Evolutionary conservation across 169 alveolate genomes (phyloP).

Genomic region (Cryptosporidium meleagridis): DNA sequence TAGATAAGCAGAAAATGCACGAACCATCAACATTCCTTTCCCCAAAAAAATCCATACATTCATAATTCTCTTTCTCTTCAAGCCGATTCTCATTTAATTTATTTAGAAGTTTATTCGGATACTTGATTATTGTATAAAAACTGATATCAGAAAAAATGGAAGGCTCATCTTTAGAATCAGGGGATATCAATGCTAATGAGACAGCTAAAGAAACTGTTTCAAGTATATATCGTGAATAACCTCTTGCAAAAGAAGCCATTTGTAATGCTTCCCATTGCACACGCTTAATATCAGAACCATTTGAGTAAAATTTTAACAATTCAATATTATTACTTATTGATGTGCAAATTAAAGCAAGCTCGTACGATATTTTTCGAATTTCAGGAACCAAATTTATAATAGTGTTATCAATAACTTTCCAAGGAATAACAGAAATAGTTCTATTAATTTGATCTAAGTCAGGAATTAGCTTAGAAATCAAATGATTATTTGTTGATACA

Average conservation of each 20-base stretch:
- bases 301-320: slow-evolving; percentile 23
- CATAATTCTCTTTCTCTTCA: slow-evolving; percentile 12
- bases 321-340: slow-evolving; percentile 24
- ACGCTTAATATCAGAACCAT: neutral
- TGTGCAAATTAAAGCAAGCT: slow-evolving; percentile 30
- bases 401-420: slow-evolving; percentile 33
- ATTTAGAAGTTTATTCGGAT: slow-evolving; percentile 20
- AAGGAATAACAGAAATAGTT: slow-evolving; percentile 51
- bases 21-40: neutral
- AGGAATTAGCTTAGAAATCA: slow-evolving; percentile 49
- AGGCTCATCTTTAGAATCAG: slow-evolving; percentile 1
- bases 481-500: slow-evolving; percentile 20
- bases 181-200: slow-evolving; percentile 13
- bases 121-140: neutral
- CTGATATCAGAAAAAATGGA: slow-evolving; percentile 13
- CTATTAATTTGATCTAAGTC: slow-evolving; percentile 53
- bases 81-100: neutral
- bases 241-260: slow-evolving; percentile 69
- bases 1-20: slow-evolving; percentile 37
- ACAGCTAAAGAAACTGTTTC: slow-evolving; percentile 26
- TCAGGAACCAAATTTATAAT: slow-evolving; percentile 16
- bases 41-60: slow-evolving; percentile 32
- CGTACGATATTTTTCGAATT: slow-evolving; percentile 15
- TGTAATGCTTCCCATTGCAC: slow-evolving; percentile 56
- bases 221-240: slow-evolving; percentile 47